Percentiles rank a stretch among this genome's conserved stretches.
Evolutionary conservation across 495 filamentous ascomycete species (phyloP).

Genomic region (Evansstolkia leycettana): DNA sequence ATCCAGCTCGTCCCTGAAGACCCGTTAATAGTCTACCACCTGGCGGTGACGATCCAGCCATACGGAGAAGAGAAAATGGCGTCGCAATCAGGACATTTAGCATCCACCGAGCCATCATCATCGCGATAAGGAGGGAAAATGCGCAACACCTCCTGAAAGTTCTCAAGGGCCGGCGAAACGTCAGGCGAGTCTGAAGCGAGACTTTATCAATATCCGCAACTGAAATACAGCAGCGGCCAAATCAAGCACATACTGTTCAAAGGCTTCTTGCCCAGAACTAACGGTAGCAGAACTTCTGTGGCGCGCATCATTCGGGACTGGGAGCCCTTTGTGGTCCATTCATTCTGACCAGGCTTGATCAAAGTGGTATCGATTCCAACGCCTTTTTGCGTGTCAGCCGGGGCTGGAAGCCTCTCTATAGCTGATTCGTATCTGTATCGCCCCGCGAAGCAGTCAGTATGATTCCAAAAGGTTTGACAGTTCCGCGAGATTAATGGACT

Average conservation of each 20-base stretch:
- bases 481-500: too few relatives aligned
- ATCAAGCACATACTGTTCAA: neutral
- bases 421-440: neutral
- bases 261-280: neutral
- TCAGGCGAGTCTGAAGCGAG: conserved; percentile 5
- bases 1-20: conserved; percentile 13
- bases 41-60: neutral
- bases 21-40: neutral
- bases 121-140: conserved; percentile 16
- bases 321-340: conserved; percentile 2
- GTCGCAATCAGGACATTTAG: conserved; percentile 18
- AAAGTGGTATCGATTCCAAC: neutral
- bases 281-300: neutral
- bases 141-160: conserved; percentile 16
- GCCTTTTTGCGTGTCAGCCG: neutral
- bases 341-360: neutral
- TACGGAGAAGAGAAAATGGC: conserved; percentile 17
- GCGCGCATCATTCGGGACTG: neutral
- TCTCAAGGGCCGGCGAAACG: conserved; percentile 8
- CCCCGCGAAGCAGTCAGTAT: neutral
- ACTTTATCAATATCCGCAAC: neutral
- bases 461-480: too few relatives aligned
- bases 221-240: neutral
- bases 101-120: conserved; percentile 14
- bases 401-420: neutral